phyloP scores from a whole-genome alignment of 495 filamentous ascomycete species.

The Clavariopsis aquatica region DNA sequence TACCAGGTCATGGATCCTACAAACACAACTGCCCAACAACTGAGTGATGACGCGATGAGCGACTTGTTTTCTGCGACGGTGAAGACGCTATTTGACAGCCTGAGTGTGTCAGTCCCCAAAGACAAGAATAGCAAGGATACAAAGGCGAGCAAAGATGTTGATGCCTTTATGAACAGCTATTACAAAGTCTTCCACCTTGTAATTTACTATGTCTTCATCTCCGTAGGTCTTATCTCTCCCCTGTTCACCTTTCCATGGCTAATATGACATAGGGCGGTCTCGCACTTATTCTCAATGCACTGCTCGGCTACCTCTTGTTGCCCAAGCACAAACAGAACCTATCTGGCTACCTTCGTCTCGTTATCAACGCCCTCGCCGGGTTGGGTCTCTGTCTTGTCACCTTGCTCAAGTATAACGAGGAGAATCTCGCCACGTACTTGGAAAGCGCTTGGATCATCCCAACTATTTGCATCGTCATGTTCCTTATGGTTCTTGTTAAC shows the following conservation, averaged over 20 bases:
- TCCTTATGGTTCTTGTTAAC: constrained; percentile 24
- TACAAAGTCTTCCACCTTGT: constrained; percentile 43
- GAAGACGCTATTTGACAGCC: constrained; percentile 41
- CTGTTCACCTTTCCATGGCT: constrained; percentile 1
- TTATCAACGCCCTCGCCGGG: constrained; percentile 23
- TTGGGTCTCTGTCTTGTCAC: constrained; percentile 30
- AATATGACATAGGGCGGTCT: constrained; percentile 43
- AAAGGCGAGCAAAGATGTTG: constrained; percentile 22
- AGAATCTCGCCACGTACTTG: constrained; percentile 5
- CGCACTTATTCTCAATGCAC: constrained; percentile 47
- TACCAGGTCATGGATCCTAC: neutral
- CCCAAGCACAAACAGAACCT: constrained; percentile 5
- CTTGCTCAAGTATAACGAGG: constrained; percentile 14
- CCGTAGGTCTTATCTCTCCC: constrained; percentile 30
- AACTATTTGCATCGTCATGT: constrained; percentile 25
- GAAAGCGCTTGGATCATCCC: constrained; percentile 30
- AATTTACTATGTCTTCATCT: constrained; percentile 50
- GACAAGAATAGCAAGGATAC: constrained; percentile 5
- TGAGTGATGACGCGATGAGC: neutral
- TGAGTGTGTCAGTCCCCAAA: constrained; percentile 42
- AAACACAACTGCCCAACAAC: constrained; percentile 17
- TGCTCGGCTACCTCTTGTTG: constrained; percentile 45
- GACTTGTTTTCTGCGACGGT: constrained; percentile 14
- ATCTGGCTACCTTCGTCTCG: constrained; percentile 26
- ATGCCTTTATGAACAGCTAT: constrained; percentile 32